Conservation (phyloP, 148 eudicot species). For the Fagopyrum esculentum region DNA sequence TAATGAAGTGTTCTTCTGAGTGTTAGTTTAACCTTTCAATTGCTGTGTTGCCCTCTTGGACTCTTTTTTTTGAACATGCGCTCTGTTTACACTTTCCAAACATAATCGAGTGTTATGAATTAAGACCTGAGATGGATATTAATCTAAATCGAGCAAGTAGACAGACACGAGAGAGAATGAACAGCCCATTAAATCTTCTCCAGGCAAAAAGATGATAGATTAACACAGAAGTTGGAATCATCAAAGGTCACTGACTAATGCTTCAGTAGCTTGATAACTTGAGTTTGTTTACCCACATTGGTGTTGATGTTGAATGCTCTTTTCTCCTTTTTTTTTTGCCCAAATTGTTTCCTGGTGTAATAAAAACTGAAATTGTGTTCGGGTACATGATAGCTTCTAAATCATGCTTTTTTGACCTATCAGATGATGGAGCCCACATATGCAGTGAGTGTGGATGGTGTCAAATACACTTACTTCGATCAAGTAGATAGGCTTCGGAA, state of each 20-base stretch:
- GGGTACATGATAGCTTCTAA: not conserved
- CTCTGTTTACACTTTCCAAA: not conserved
- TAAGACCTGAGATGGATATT: not conserved
- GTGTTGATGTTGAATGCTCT: not conserved
- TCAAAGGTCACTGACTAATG: too few species aligned
- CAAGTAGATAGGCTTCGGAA: conserved; percentile 65
- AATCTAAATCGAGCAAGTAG: not conserved
- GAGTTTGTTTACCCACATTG: not conserved
- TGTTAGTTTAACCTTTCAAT: not conserved
- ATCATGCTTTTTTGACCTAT: not conserved
- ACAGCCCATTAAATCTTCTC: not conserved
- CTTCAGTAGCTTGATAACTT: too few species aligned
- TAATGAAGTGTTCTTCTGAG: not conserved
- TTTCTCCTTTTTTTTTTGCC: not conserved
- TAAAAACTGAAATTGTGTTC: not conserved
- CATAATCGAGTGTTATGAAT: not conserved
- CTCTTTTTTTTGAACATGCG: not conserved
- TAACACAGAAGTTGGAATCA: too few species aligned
- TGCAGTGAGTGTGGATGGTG: conserved; percentile 51
- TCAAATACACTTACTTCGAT: conserved; percentile 68
- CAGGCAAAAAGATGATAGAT: too few species aligned
- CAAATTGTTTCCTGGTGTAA: too few species aligned
- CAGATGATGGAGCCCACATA: conserved; percentile 79
- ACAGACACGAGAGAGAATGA: not conserved
- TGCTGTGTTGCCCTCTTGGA: not conserved